phyloP scores from a whole-genome alignment of 129 eudicot genomes.

The Pseudognaphalium luteoalbum region DNA sequence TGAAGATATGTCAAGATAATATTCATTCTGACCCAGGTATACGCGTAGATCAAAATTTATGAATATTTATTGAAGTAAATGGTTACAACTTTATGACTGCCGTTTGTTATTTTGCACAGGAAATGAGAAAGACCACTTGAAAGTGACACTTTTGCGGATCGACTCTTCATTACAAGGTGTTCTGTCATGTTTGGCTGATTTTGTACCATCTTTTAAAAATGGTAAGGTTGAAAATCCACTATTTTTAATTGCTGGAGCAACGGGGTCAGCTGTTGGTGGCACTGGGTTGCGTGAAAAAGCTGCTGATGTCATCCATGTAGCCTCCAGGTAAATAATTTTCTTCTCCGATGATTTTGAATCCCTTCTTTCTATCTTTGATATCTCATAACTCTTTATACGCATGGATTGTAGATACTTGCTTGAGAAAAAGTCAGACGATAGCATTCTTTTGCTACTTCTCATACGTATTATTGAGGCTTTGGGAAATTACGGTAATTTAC shows the following conservation, averaged over 20 bases:
- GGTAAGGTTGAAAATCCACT: constrained; percentile 58
- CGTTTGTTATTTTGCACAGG: constrained; percentile 48
- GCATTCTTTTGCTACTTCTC: constrained; percentile 81
- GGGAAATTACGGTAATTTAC: constrained; percentile 73
- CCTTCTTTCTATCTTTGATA: neutral
- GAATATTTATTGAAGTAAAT: neutral
- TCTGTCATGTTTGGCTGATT: constrained; percentile 95
- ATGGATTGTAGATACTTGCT: constrained; percentile 62
- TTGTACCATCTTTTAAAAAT: constrained; percentile 60
- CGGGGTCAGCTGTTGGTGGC: constrained; percentile 82
- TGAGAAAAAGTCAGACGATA: constrained; percentile 95
- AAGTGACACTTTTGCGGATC: constrained; percentile 92
- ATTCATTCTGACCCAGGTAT: constrained; percentile 93
- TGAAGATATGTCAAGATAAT: constrained; percentile 73
- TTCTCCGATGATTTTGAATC: neutral
- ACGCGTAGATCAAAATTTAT: neutral
- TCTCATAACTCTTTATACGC: neutral
- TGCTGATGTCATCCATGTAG: constrained; percentile 73
- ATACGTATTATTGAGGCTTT: constrained; percentile 91
- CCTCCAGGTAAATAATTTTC: constrained; percentile 61
- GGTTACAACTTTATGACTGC: neutral
- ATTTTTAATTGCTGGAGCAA: constrained; percentile 89
- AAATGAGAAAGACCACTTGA: constrained; percentile 90
- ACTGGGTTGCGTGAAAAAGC: constrained; percentile 70
- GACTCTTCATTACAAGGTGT: constrained; percentile 97